These are phyloP conservation scores for Ophiostoma pallidulum DNA, from an alignment of 2,329 filamentous ascomycete genomes.

Conservation along the genomic window DNA sequence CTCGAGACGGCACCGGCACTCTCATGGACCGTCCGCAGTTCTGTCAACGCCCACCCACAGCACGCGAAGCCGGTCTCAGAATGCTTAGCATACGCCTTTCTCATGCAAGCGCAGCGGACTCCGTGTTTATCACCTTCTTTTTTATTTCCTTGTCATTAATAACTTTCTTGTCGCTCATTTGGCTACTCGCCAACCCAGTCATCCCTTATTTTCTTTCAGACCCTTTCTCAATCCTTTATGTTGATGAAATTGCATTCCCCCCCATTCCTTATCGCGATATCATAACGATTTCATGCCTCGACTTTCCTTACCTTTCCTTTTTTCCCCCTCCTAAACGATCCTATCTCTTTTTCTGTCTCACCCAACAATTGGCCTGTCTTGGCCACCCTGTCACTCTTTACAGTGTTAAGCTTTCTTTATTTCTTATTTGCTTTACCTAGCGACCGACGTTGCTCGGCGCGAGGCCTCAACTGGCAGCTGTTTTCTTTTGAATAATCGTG, in stretches of 20 bases:
- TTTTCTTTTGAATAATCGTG: constrained; percentile 4
- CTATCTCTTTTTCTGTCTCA: too few species aligned
- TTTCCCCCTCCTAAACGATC: background rate
- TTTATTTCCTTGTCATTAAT: background rate
- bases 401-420: background rate
- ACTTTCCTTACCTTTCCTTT: background rate
- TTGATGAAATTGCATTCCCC: background rate
- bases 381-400: too few species aligned
- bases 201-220: background rate
- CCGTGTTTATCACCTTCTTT: constrained; percentile 2
- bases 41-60: constrained; percentile 14
- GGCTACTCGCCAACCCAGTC: background rate
- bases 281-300: background rate
- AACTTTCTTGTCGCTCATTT: background rate
- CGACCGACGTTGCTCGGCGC: constrained; percentile 1
- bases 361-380: background rate
- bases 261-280: background rate
- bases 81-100: background rate
- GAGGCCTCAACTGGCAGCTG: constrained; percentile 1
- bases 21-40: constrained; percentile 6
- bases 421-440: constrained; percentile 1
- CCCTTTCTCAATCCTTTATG: background rate
- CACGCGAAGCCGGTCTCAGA: constrained; percentile 11
- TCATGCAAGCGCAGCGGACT: too few species aligned
- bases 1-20: constrained; percentile 18